A percentile compares a stretch with the other conserved stretches of the same genome.
phyloP scores from a whole-genome alignment of 257 asterid species.

The Nicotiana attenuata region DNA sequence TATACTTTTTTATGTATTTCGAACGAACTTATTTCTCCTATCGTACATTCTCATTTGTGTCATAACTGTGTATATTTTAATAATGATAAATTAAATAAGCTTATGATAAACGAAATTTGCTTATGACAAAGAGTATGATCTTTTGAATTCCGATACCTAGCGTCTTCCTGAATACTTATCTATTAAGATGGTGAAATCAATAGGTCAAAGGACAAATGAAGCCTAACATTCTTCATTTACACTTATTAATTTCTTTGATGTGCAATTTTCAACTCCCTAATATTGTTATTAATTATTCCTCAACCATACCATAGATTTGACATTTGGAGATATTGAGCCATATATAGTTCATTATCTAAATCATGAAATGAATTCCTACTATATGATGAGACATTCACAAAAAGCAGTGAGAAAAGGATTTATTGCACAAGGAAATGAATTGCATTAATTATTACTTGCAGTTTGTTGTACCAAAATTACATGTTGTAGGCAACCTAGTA shows the following conservation, averaged over 20 bases:
- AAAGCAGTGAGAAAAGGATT: neutral
- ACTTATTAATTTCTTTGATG: neutral
- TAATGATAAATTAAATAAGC: too few species aligned
- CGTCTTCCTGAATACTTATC: too few species aligned
- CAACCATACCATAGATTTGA: neutral
- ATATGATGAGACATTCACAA: neutral
- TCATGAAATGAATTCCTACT: neutral
- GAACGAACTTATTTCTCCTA: too few species aligned
- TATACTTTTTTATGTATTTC: too few species aligned
- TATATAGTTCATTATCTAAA: neutral
- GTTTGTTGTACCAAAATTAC: conserved; percentile 4
- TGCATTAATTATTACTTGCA: neutral
- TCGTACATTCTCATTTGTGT: too few species aligned
- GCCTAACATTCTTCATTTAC: neutral
- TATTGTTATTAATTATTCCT: neutral
- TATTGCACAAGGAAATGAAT: neutral
- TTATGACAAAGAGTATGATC: too few species aligned
- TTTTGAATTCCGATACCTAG: too few species aligned
- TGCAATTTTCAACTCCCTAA: neutral
- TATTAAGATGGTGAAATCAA: too few species aligned
- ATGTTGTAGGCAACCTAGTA: neutral
- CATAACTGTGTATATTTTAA: too few species aligned
- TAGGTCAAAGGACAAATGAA: too few species aligned
- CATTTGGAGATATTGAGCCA: neutral
- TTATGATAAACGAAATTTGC: too few species aligned